phyloP scores from a whole-genome alignment of 2,329 filamentous ascomycete genomes.

The Claviceps monticola region DNA sequence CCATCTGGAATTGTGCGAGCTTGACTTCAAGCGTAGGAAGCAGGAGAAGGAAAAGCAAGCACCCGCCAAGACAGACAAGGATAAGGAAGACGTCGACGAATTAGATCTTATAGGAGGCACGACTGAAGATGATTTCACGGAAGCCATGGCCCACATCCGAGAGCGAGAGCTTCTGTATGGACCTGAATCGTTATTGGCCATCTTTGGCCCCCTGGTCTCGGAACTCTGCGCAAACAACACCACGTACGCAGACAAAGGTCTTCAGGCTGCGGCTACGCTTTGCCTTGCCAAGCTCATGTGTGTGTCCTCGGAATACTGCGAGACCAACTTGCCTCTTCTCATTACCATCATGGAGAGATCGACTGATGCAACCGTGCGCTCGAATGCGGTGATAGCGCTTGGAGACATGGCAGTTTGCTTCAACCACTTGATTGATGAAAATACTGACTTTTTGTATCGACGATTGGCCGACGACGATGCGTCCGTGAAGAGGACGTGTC shows the following conservation, averaged over 20 bases:
- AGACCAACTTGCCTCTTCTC: conserved; percentile 77
- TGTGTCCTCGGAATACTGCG: conserved; percentile 91
- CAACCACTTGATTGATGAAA: conserved; percentile 97
- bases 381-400: conserved; percentile 90
- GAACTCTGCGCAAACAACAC: conserved; percentile 95
- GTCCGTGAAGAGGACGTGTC: conserved; percentile 88
- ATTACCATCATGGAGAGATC: conserved; percentile 97
- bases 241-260: conserved; percentile 72
- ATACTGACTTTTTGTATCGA: conserved; percentile 94
- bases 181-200: conserved; percentile 67
- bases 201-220: conserved; percentile 80
- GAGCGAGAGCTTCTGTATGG: conserved; percentile 76
- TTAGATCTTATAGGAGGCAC: conserved; percentile 94
- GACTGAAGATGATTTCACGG: conserved; percentile 83
- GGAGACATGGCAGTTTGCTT: conserved; percentile 99
- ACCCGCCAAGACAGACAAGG: conserved; percentile 33
- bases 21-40: conserved; percentile 95
- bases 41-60: conserved; percentile 66
- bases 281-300: conserved; percentile 99
- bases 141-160: conserved; percentile 71
- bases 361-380: conserved; percentile 79
- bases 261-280: conserved; percentile 85
- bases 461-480: conserved; percentile 77
- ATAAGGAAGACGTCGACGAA: conserved; percentile 60
- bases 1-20: conserved; percentile 90